phyloP scores from a whole-genome alignment of 176 grass and related monocot genomes.

The barley (Hordeum vulgare) region MorexV3_pseudomolecules_assembly NC_058519.1:454891341-454891840 shows the following conservation, averaged over 20 bases:
- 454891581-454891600: slow-evolving; percentile 71
- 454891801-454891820: slow-evolving; percentile 64
- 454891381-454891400: slow-evolving; percentile 91
- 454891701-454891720: slow-evolving; percentile 18
- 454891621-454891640: slow-evolving; percentile 84
- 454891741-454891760: not conserved
- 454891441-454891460: slow-evolving; percentile 99
- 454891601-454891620: slow-evolving; percentile 58
- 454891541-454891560: slow-evolving; percentile 93
- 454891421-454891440: slow-evolving; percentile 78
- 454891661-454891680: slow-evolving; percentile 67
- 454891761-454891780: not conserved
- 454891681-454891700: slow-evolving; percentile 43
- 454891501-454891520: slow-evolving; percentile 88
- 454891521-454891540: slow-evolving; percentile 90
- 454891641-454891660: slow-evolving; percentile 78
- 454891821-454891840: slow-evolving; percentile 78
- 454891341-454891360: slow-evolving; percentile 72
- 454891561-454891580: slow-evolving; percentile 77
- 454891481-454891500: slow-evolving; percentile 92
- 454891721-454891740: slow-evolving; percentile 25
- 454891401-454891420: slow-evolving; percentile 94
- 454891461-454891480: slow-evolving; percentile 91
- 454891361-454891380: slow-evolving; percentile 75
- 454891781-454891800: slow-evolving; percentile 12